Evolutionary conservation across 1,284 basidiomycete genomes (phyloP).

Genomic region (Ustilago sp.): DNA sequence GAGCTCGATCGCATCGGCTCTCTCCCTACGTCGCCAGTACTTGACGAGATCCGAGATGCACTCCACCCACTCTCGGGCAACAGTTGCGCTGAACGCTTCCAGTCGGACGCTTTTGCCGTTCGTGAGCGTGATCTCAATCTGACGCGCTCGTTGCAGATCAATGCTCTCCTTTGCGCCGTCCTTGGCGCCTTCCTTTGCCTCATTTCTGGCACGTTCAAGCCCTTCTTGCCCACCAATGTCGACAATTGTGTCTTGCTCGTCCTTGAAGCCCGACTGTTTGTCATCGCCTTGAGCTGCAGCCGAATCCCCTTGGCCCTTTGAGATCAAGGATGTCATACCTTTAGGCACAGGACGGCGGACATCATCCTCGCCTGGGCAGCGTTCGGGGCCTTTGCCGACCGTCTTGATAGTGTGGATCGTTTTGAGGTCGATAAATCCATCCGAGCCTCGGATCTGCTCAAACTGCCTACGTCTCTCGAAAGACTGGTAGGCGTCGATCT

Average conservation of each 20-base stretch:
- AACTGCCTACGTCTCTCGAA: slow-evolving; percentile 73
- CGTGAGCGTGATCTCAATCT: slow-evolving; percentile 80
- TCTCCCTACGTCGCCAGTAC: slow-evolving; percentile 82
- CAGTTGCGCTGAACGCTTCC: slow-evolving; percentile 73
- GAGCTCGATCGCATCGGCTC: slow-evolving; percentile 78
- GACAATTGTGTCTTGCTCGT: slow-evolving; percentile 73
- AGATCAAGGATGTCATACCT: slow-evolving; percentile 1
- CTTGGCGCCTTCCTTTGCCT: slow-evolving; percentile 70
- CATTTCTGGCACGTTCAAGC: slow-evolving; percentile 72
- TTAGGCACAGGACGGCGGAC: slow-evolving; percentile 16
- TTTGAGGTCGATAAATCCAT: slow-evolving; percentile 78
- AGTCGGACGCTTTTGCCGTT: slow-evolving; percentile 79
- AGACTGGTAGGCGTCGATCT: slow-evolving; percentile 55
- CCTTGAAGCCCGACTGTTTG: slow-evolving; percentile 60
- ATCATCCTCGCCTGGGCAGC: slow-evolving; percentile 53
- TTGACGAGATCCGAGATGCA: slow-evolving; percentile 76
- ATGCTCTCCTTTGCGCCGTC: neutral
- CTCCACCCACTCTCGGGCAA: slow-evolving; percentile 82
- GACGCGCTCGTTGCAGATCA: slow-evolving; percentile 74
- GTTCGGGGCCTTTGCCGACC: slow-evolving; percentile 56
- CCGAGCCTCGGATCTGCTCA: slow-evolving; percentile 77
- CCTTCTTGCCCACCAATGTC: slow-evolving; percentile 79
- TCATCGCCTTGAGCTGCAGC: slow-evolving; percentile 72
- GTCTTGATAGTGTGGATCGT: slow-evolving; percentile 77
- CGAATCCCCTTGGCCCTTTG: slow-evolving; percentile 52